A percentile compares a stretch with the other conserved stretches of the same genome.
These are phyloP conservation scores for Chlamydomonas schloesseri DNA, from an alignment of 139 green algal genomes.

Conservation along the genomic window DNA sequence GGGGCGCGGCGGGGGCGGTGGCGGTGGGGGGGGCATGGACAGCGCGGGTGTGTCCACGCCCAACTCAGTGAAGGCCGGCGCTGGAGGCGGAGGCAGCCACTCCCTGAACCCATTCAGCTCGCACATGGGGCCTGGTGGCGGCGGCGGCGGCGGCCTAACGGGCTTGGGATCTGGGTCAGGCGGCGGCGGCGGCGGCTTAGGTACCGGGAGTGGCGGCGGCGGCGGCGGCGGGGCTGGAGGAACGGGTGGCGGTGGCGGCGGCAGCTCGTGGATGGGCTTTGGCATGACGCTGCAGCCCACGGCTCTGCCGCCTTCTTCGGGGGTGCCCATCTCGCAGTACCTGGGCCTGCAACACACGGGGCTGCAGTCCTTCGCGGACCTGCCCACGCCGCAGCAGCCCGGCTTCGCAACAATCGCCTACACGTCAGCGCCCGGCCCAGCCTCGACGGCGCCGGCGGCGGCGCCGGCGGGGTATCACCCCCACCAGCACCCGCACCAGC, in stretches of 20 bases:
- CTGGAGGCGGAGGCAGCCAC: too few relatives aligned
- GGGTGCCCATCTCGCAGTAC: constrained; percentile 11
- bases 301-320: neutral
- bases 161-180: too few relatives aligned
- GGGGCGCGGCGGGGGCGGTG: too few relatives aligned
- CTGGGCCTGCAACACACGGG: neutral
- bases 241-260: neutral
- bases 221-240: neutral
- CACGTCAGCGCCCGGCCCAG: neutral
- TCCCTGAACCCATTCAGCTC: neutral
- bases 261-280: constrained; percentile 33
- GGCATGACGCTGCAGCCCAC: constrained; percentile 21
- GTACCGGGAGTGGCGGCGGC: neutral
- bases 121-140: neutral
- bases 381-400: neutral
- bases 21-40: too few relatives aligned
- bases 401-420: neutral
- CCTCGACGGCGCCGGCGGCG: too few relatives aligned
- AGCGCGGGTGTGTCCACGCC: too few relatives aligned
- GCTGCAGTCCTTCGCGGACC: constrained; percentile 36
- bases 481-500: too few relatives aligned
- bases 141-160: neutral
- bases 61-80: too few relatives aligned
- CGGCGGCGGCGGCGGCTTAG: neutral
- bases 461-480: neutral